Evolutionary conservation across 345 rosid genomes (phyloP).

Genomic region (Hibiscus tridactylites): DNA sequence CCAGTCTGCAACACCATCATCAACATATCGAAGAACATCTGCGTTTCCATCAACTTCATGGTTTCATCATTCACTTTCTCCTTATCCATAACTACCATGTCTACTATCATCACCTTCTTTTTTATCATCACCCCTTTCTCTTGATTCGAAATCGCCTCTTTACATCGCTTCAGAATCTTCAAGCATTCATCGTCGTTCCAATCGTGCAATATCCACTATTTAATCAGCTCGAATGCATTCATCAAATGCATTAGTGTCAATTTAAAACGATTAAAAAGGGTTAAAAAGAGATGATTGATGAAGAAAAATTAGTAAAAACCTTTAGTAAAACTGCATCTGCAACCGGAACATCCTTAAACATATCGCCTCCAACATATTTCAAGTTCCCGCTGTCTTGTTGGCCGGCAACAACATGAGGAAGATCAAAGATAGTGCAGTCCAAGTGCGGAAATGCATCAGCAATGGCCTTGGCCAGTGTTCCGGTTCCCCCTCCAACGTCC

Average conservation of each 20-base stretch:
- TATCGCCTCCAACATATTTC: conserved; percentile 30
- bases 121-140: too few relatives aligned
- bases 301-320: conserved; percentile 26
- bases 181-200: background rate
- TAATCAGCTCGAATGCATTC: background rate
- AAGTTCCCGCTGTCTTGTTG: conserved; percentile 14
- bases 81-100: too few relatives aligned
- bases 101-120: too few relatives aligned
- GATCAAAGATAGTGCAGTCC: conserved; percentile 32
- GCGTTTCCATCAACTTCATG: too few relatives aligned
- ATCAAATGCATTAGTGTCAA: background rate
- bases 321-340: conserved; percentile 32
- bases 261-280: background rate
- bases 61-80: too few relatives aligned
- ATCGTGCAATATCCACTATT: background rate
- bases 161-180: background rate
- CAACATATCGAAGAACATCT: too few relatives aligned
- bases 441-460: conserved; percentile 22
- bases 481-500: conserved; percentile 37
- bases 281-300: background rate
- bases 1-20: too few relatives aligned
- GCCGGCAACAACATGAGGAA: conserved; percentile 28
- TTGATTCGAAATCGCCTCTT: too few relatives aligned
- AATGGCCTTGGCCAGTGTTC: conserved; percentile 18
- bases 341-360: conserved; percentile 33